Evolutionary conservation across 73 alveolate species (phyloP), one percentile per base, ranked within the genome.

Genomic region (Strombidium stylifer): DNA sequence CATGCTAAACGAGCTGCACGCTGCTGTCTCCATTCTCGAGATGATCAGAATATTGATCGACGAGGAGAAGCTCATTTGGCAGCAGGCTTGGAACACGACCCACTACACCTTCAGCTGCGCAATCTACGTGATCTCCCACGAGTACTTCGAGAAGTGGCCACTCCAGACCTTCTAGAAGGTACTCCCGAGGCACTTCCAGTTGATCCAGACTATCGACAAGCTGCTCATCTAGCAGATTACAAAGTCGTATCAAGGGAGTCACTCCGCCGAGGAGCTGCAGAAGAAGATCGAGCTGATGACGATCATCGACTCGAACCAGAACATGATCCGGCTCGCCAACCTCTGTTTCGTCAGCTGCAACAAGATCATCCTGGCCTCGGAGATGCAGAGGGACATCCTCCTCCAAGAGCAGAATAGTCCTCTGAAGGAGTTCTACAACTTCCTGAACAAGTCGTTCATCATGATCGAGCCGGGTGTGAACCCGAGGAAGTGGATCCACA

Each of bases 111-210:
- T 81, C 46, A 73, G 76, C 44, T 81, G 82, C 53, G 82, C 82
- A 3, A 58, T 73, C 45, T 82, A 81, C 34, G 72, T 60, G 26
- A 76, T 81, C 19, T 47, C 62, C 49, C 81, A 81, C 11, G 70
- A 58, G 30, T 65, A 81, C 16, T 47, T 81, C 54, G 92, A 81
- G 52, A 81, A 81, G 53, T 81, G 87, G 92, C 87, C 74, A 15
- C 60, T 81, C 7, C 79, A 73, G 12, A 61, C 72, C 64, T 73
- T 73, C 28, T 42, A 60, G 35, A 72, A 60, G 61, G 0, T 81
- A 14, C 58, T 81, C 2, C 92, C 87, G 0, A 31, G 87, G 30
- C 92, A 81, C 53, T 58, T 81, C 62, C 87, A 81, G 52, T 56
- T 81, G 19, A 55, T 81, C 57, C 70, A 73, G 48, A 30, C 61